Percentiles rank a stretch among this genome's conserved stretches.
Evolutionary conservation across 2,329 filamentous ascomycete genomes (phyloP).

Genomic region (Diaporthe citrichinensis): DNA sequence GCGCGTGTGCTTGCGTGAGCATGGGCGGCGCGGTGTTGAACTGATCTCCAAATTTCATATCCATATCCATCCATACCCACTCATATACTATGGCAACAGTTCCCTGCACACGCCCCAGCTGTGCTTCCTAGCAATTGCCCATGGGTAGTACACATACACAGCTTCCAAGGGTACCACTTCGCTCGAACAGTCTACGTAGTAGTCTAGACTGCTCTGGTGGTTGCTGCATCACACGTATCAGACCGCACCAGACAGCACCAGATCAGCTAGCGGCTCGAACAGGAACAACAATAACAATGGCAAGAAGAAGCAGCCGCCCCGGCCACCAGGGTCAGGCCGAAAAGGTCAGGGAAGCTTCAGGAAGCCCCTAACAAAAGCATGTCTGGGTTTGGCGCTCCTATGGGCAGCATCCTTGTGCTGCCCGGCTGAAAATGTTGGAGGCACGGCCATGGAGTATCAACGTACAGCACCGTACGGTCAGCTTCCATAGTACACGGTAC

Average conservation of each 20-base stretch:
- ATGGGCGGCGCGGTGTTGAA: not conserved
- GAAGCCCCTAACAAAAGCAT: slow-evolving; percentile 31
- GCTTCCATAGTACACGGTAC: slow-evolving; percentile 28
- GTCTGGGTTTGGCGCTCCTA: slow-evolving; percentile 20
- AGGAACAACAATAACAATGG: not conserved
- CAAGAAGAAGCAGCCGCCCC: not conserved
- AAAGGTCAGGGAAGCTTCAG: slow-evolving; percentile 12
- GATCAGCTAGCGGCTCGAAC: not conserved
- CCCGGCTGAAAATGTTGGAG: slow-evolving; percentile 29
- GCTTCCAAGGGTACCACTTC: not conserved
- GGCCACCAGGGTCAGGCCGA: slow-evolving; percentile 8
- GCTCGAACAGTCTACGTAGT: not conserved
- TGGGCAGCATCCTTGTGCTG: slow-evolving; percentile 35
- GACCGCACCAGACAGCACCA: not conserved
- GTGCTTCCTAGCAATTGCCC: not conserved
- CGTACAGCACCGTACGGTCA: slow-evolving; percentile 11
- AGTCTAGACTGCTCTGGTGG: not conserved
- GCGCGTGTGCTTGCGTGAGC: not conserved
- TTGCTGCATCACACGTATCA: slow-evolving; percentile 10
- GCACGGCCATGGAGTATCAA: slow-evolving; percentile 24
- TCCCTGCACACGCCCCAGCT: not conserved
- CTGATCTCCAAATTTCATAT: slow-evolving; percentile 25
- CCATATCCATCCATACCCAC: slow-evolving; percentile 10
- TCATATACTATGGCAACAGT: not conserved
- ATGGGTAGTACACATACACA: not conserved